Conservation (phyloP, 257 asterid species). For the Solanum boliviense region DNA sequence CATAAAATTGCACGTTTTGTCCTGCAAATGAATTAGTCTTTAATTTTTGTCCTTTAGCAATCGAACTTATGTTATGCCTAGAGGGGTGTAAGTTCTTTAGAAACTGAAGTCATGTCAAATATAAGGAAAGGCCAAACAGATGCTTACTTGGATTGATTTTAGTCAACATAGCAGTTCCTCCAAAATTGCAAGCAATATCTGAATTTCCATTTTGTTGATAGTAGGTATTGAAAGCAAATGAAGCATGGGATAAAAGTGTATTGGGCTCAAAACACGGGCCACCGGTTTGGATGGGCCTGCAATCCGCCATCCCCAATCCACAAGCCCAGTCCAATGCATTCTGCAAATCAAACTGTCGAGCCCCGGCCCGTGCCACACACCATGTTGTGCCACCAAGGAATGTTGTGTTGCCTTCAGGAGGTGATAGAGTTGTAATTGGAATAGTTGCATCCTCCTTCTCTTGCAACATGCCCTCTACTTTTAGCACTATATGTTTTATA, state of each 20-base stretch:
- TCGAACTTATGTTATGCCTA: neutral
- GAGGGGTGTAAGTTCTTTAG: neutral
- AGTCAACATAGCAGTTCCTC: constrained; percentile 60
- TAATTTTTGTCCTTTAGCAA: neutral
- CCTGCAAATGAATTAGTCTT: neutral
- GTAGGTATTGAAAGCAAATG: constrained; percentile 67
- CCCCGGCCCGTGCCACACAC: constrained; percentile 70
- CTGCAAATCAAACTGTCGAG: constrained; percentile 38
- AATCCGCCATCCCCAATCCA: constrained; percentile 49
- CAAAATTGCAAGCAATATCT: constrained; percentile 75
- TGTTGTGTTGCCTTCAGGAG: constrained; percentile 79
- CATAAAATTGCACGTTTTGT: neutral
- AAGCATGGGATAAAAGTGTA: constrained; percentile 54
- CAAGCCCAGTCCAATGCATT: constrained; percentile 84
- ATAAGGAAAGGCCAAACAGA: neutral
- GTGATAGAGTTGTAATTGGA: constrained; percentile 21
- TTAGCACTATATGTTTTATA: neutral
- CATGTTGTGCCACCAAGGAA: constrained; percentile 51
- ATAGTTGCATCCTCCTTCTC: constrained; percentile 34
- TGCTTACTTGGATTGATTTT: constrained; percentile 49
- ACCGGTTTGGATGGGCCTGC: constrained; percentile 43
- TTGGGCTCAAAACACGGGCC: constrained; percentile 80
- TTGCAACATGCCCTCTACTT: constrained; percentile 19
- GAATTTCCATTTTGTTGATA: constrained; percentile 75
- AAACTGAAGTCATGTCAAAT: neutral